phyloP scores from a whole-genome alignment of 805 yeast species.

The Wickerhamiella slavikovae region DNA sequence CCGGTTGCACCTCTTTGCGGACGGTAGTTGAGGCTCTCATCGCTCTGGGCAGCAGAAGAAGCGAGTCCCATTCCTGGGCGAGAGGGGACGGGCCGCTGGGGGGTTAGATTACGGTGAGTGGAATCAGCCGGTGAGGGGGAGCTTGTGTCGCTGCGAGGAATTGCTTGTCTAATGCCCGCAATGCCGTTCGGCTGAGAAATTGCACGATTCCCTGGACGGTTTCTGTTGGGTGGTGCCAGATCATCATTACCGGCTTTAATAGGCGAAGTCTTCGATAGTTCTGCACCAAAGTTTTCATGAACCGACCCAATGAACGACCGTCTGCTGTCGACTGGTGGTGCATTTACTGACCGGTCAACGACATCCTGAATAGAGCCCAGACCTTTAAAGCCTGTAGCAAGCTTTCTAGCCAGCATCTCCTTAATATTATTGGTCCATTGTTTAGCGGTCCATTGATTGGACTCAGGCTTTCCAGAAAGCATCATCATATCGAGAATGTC shows the following conservation, averaged over 20 bases:
- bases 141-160: background rate
- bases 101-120: background rate
- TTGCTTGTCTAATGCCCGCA: no score
- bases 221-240: background rate
- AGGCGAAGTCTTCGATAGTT: no score
- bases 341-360: no score
- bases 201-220: constrained; percentile 2
- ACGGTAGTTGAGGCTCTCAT: background rate
- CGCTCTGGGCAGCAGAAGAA: background rate
- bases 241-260: background rate
- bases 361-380: constrained; percentile 25
- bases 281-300: background rate
- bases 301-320: background rate
- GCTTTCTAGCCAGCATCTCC: constrained; percentile 31
- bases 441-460: constrained; percentile 29
- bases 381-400: constrained; percentile 27
- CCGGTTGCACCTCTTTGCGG: background rate
- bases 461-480: constrained; percentile 20
- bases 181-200: constrained; percentile 8
- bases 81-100: constrained; percentile 1
- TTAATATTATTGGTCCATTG: constrained; percentile 42
- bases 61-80: no score
- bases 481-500: constrained; percentile 38
- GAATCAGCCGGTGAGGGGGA: background rate
- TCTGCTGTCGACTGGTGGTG: background rate